These are phyloP conservation scores for Boletales sp. DNA, from an alignment of 768 basidiomycete genomes.

Conservation along the genomic window DNA sequence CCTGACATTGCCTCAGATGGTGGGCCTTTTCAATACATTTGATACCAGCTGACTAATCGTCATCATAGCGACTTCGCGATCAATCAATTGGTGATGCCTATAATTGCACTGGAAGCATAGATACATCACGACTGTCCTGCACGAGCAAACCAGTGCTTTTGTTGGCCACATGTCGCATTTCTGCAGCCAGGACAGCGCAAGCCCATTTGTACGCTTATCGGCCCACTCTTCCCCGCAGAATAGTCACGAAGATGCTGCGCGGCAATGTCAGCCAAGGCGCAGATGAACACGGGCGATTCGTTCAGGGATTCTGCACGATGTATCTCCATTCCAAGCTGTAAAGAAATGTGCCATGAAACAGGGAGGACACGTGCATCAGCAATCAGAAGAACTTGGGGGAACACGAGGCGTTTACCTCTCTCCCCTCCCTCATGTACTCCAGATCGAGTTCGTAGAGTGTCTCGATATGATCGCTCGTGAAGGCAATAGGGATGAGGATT, in stretches of 20 bases:
- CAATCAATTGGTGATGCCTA: background rate
- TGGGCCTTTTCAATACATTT: background rate
- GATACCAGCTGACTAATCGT: conserved; percentile 27
- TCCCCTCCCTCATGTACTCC: conserved; percentile 89
- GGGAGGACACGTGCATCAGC: conserved; percentile 5
- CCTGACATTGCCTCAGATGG: background rate
- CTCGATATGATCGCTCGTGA: conserved; percentile 99
- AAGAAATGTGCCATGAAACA: background rate
- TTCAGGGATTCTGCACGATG: conserved; percentile 89
- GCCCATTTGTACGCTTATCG: conserved; percentile 73
- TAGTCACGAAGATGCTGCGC: conserved; percentile 72
- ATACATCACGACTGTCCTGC: conserved; percentile 52
- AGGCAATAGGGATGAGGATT: conserved; percentile 91
- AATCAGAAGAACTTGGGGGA: background rate
- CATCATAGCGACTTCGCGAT: no score
- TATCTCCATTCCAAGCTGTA: conserved; percentile 85
- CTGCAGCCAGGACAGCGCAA: conserved; percentile 94
- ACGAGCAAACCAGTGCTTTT: conserved; percentile 86
- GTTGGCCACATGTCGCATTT: conserved; percentile 80
- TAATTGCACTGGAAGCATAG: background rate
- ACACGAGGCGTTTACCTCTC: conserved; percentile 55
- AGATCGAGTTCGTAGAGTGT: conserved; percentile 95
- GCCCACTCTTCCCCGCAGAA: conserved; percentile 49
- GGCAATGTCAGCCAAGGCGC: conserved; percentile 90
- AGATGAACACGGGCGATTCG: conserved; percentile 92